Conservation (phyloP, 106 monocot genomes). For the Narthecium ossifragum region DNA sequence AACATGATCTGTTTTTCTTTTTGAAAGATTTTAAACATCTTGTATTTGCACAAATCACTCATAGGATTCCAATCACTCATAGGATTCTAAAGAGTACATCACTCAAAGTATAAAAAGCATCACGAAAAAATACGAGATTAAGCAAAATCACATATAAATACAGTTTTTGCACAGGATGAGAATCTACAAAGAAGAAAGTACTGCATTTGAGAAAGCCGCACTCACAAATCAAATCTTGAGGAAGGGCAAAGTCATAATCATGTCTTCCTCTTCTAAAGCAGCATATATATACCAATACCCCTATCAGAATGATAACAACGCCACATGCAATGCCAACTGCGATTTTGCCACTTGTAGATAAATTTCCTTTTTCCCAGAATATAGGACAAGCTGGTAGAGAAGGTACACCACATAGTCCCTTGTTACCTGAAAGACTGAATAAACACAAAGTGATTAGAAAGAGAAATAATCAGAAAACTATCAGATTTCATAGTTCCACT, state of each 20-base stretch:
- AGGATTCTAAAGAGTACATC: too few species aligned
- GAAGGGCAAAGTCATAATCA: constrained; percentile 93
- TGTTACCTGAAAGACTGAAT: constrained; percentile 89
- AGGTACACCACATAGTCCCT: constrained; percentile 94
- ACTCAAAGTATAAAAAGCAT: too few species aligned
- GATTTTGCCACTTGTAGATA: constrained; percentile 73
- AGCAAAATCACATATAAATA: too few species aligned
- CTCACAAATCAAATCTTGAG: constrained; percentile 93
- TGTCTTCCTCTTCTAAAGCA: constrained; percentile 60
- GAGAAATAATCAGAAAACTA: neutral
- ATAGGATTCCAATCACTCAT: too few species aligned
- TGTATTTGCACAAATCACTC: too few species aligned
- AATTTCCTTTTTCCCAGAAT: constrained; percentile 71
- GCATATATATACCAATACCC: constrained; percentile 50
- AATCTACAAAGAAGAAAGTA: too few species aligned
- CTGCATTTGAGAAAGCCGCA: neutral
- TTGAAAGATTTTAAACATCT: too few species aligned
- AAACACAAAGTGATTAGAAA: neutral
- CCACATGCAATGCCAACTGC: constrained; percentile 64
- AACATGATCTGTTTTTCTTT: too few species aligned
- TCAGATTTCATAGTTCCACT: too few species aligned
- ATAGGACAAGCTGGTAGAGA: constrained; percentile 83
- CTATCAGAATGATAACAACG: constrained; percentile 30
- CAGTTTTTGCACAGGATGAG: too few species aligned
- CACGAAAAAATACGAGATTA: too few species aligned